Evolutionary conservation across 352 stramenopile species (phyloP).

Genomic region (Thalassiosira ordinaria): DNA sequence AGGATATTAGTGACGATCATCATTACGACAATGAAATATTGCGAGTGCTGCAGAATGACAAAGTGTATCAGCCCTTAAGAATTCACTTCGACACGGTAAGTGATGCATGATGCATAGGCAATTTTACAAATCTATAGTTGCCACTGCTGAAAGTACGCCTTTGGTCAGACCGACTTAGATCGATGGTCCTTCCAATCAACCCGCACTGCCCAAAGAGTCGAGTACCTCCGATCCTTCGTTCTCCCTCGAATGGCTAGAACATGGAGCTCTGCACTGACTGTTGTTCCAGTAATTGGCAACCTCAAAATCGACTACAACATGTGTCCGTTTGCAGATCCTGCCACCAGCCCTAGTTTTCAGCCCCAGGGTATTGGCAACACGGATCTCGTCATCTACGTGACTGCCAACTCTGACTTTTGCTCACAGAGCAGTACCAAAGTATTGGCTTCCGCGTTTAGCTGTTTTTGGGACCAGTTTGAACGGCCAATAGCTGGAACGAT

Average conservation of each 20-base stretch:
- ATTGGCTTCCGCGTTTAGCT: constrained; percentile 40
- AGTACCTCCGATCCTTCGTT: constrained; percentile 58
- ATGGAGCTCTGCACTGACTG: constrained; percentile 63
- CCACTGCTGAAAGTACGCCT: background rate
- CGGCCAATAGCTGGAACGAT: constrained; percentile 40
- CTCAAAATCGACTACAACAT: constrained; percentile 45
- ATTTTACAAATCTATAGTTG: background rate
- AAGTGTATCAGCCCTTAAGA: constrained; percentile 52
- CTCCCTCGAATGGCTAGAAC: constrained; percentile 62
- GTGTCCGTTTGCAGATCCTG: constrained; percentile 40
- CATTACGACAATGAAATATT: background rate
- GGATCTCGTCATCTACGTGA: constrained; percentile 48
- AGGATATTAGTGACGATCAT: background rate
- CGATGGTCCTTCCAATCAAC: constrained; percentile 43
- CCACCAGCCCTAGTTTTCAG: constrained; percentile 42
- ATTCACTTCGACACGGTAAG: constrained; percentile 70
- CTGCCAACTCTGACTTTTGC: constrained; percentile 35
- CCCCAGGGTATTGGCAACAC: constrained; percentile 21
- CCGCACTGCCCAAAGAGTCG: constrained; percentile 53
- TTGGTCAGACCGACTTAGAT: constrained; percentile 43
- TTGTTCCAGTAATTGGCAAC: constrained; percentile 66
- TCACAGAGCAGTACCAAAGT: constrained; percentile 16
- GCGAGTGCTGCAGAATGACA: constrained; percentile 16
- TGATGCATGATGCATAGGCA: background rate
- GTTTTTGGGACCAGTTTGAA: constrained; percentile 51